phyloP scores from a whole-genome alignment of 2,329 filamentous ascomycete genomes.

The Chaetomium olivaceum region DNA sequence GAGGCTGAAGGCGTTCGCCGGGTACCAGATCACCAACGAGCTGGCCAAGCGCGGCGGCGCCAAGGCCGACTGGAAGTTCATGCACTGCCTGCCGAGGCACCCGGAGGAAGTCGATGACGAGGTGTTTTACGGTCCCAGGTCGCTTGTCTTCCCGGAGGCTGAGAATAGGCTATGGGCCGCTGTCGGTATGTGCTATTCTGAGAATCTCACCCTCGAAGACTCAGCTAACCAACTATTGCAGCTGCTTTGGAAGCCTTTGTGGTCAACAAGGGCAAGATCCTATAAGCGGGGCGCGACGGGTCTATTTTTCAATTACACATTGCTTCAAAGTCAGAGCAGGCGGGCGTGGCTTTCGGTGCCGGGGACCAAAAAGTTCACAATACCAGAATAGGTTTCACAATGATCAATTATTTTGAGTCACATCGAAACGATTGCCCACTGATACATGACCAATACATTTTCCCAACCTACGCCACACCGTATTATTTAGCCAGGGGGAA shows the following conservation, averaged over 20 bases:
- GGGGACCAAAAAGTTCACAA: constrained; percentile 23
- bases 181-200: constrained; percentile 57
- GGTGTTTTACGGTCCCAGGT: constrained; percentile 85
- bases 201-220: not conserved
- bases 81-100: constrained; percentile 95
- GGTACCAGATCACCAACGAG: constrained; percentile 88
- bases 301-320: not conserved
- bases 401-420: constrained; percentile 17
- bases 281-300: constrained; percentile 30
- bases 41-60: constrained; percentile 82
- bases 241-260: constrained; percentile 85
- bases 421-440: constrained; percentile 2
- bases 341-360: constrained; percentile 25
- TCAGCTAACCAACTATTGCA: constrained; percentile 33
- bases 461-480: not conserved
- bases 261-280: constrained; percentile 85
- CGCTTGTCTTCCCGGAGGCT: constrained; percentile 88
- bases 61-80: constrained; percentile 90
- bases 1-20: constrained; percentile 77
- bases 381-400: constrained; percentile 12
- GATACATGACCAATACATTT: constrained; percentile 4
- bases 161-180: constrained; percentile 95
- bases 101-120: constrained; percentile 91
- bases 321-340: constrained; percentile 16
- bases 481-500: constrained; percentile 75